These are phyloP conservation scores for Wolfiporia cocos DNA, from an alignment of 1,284 basidiomycete species.

Conservation along the genomic window DNA sequence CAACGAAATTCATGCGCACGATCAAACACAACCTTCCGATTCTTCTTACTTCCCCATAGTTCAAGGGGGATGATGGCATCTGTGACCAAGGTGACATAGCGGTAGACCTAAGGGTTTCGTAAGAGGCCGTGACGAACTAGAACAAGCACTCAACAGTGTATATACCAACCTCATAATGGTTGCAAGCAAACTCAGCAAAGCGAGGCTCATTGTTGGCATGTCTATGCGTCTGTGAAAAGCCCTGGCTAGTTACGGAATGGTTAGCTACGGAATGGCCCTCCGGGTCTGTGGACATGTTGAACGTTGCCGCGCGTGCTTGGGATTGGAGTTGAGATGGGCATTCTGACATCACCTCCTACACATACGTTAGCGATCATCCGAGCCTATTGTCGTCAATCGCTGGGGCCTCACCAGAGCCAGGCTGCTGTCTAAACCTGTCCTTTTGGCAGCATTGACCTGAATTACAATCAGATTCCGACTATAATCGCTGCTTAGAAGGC, in stretches of 20 bases:
- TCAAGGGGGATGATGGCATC: slow-evolving; percentile 67
- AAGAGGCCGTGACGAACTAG: neutral
- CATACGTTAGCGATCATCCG: too few relatives aligned
- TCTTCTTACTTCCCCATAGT: slow-evolving; percentile 76
- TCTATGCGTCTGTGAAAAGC: slow-evolving; percentile 40
- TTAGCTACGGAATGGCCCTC: slow-evolving; percentile 36
- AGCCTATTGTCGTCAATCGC: too few relatives aligned
- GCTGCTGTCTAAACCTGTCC: slow-evolving; percentile 40
- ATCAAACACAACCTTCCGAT: slow-evolving; percentile 55
- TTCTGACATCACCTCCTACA: slow-evolving; percentile 71
- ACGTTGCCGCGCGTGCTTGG: slow-evolving; percentile 32
- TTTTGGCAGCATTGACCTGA: slow-evolving; percentile 27
- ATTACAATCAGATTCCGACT: slow-evolving; percentile 5
- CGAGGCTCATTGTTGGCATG: slow-evolving; percentile 58
- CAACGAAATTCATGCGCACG: slow-evolving; percentile 45
- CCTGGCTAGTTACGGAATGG: slow-evolving; percentile 34
- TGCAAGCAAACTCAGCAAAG: slow-evolving; percentile 74
- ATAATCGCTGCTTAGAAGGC: neutral
- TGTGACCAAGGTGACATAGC: slow-evolving; percentile 61
- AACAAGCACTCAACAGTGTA: neutral
- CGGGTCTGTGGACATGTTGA: slow-evolving; percentile 41
- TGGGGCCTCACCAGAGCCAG: slow-evolving; percentile 58
- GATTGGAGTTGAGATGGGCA: slow-evolving; percentile 47
- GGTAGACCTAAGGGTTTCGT: slow-evolving; percentile 59
- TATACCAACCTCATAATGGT: slow-evolving; percentile 46